Base-by-base conservation (phyloP, 2,329 filamentous ascomycete species). In the Pseudogymnoascus sp. region DNA sequence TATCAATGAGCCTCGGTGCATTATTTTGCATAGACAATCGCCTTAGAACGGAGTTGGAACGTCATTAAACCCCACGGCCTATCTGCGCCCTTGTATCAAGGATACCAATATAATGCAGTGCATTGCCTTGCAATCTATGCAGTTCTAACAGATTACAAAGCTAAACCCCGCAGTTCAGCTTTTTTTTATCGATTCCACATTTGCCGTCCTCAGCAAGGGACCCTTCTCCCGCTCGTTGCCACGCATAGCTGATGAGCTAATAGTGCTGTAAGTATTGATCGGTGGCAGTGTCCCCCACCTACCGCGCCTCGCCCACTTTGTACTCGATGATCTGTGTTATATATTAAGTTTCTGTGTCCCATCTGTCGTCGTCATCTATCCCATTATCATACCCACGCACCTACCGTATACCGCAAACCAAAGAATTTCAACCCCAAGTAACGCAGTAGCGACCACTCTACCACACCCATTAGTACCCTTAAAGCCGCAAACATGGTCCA, bases 401-500 rank as follows among this genome's bases (percentile, higher is more conserved):
- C 7, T 16, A 47, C 7, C 41, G 7, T 16, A 47, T 28, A 16
- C 22, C 41, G 22, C 41, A 47, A 47, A 22, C 22, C 22, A 9
- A 47, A 47, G 22, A 11, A 41, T 22, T 6, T 6, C 18, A 9
- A 9, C 6, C 8, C 11, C 41, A 28, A n/a, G n/a, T n/a, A n/a
- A n/a, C n/a, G n/a, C n/a, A n/a, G n/a, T n/a, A n/a, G n/a, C n/a
- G n/a, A n/a, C 6, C 41, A 47, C n/a, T 20, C 54, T 34, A 58
- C 28, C 4, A 58, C 28, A 20, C 6, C 54, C 20, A 35, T 12
- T 58, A 35, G 11, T 28, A 8, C 14, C 28, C 7, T 22, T 12
- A 18, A 20, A 35, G n/a, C 54, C 54, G 54, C 54, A 58, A 4
- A 16, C 41, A 77, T 76, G 74, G 71, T 74, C 66, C 78, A 82